A percentile compares a stretch with the other conserved stretches of the same genome.
Conservation (phyloP, 768 basidiomycete genomes). For the Kwoniella sp. region DNA sequence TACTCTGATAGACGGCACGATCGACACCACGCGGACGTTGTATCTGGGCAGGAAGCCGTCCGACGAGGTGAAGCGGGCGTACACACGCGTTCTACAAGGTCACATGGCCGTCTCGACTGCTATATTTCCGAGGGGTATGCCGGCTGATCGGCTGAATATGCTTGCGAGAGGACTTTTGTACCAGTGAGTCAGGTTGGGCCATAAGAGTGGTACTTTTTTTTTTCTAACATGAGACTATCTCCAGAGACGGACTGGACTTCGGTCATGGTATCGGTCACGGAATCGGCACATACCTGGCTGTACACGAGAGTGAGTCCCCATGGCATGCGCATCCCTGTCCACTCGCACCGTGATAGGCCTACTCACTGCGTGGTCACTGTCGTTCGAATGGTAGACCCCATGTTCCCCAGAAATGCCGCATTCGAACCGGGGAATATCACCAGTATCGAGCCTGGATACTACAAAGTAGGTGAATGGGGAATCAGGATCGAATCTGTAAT, state of each 20-base stretch:
- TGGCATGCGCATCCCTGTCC: not conserved
- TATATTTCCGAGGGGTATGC: slow-evolving; percentile 87
- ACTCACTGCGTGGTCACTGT: not conserved
- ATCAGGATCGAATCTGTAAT: slow-evolving; percentile 90
- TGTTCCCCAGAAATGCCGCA: slow-evolving; percentile 67
- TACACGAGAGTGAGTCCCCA: slow-evolving; percentile 52
- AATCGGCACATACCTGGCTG: slow-evolving; percentile 53
- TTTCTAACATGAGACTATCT: not conserved
- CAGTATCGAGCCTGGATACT: slow-evolving; percentile 93
- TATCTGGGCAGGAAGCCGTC: slow-evolving; percentile 81
- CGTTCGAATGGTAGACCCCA: slow-evolving; percentile 72
- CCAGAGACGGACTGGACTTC: slow-evolving; percentile 53
- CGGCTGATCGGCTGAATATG: slow-evolving; percentile 79
- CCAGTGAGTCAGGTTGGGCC: slow-evolving; percentile 55
- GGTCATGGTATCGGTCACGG: slow-evolving; percentile 56
- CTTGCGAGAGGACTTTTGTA: slow-evolving; percentile 85
- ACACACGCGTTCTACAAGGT: slow-evolving; percentile 91
- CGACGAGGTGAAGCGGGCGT: slow-evolving; percentile 81
- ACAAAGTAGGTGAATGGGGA: slow-evolving; percentile 79
- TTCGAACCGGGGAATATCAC: slow-evolving; percentile 85
- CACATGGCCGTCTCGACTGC: slow-evolving; percentile 92
- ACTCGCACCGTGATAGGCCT: no score
- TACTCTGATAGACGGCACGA: slow-evolving; percentile 80
- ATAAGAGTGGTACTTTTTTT: not conserved
- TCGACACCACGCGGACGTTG: slow-evolving; percentile 60